Evolutionary conservation across 306 rosid species (phyloP).

Genomic region (Gastrolobium bilobum): DNA sequence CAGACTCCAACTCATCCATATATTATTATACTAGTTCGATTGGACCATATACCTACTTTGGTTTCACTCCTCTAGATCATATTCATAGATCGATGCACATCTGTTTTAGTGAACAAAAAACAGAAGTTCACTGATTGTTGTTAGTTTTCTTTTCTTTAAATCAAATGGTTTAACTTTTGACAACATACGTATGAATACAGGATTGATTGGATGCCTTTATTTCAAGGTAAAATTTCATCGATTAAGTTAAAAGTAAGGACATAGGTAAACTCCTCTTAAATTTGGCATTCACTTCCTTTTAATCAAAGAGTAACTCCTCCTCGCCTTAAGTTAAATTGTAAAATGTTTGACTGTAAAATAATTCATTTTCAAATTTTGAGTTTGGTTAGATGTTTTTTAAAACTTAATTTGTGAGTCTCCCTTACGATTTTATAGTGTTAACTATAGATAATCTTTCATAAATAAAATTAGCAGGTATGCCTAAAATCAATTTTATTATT

Average conservation of each 20-base stretch:
- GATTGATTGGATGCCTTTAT: conserved; percentile 41
- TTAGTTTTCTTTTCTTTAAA: conserved; percentile 27
- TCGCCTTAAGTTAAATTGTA: background rate
- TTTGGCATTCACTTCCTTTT: conserved; percentile 4
- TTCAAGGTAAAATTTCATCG: conserved; percentile 46
- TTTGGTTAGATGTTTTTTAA: background rate
- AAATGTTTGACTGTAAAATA: background rate
- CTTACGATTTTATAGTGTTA: background rate
- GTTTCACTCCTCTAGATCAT: conserved; percentile 47
- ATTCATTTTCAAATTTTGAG: background rate
- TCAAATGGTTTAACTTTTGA: conserved; percentile 47
- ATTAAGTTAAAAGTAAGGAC: conserved; percentile 39
- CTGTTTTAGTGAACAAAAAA: conserved; percentile 37
- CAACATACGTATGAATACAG: conserved; percentile 43
- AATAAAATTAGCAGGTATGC: background rate
- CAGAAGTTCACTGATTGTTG: background rate
- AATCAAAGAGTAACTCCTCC: conserved; percentile 13
- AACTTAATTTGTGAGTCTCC: background rate
- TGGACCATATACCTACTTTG: conserved; percentile 52
- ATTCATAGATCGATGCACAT: conserved; percentile 46
- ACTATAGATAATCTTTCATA: background rate
- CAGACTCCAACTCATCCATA: conserved; percentile 52
- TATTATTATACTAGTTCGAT: conserved; percentile 45
- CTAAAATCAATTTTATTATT: background rate
- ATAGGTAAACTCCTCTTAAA: background rate